A percentile compares a stretch with the other conserved stretches of the same genome.
Evolutionary conservation across 1,139 yeast species (phyloP).

Genomic region (Diutina mesorugosa): DNA sequence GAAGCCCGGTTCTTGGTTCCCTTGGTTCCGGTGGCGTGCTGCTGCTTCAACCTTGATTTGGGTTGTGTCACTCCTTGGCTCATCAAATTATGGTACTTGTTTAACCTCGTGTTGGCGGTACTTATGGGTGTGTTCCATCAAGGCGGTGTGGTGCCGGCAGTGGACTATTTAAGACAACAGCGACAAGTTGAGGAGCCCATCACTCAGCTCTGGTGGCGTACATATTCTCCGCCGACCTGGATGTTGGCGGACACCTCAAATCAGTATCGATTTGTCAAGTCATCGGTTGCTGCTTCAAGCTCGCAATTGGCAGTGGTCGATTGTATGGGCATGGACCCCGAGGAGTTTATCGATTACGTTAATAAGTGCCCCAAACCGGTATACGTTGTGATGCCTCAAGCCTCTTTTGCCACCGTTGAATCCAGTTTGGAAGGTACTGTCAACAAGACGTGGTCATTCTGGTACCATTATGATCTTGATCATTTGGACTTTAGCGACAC

Average conservation of each 20-base stretch:
- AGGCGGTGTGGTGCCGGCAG: conserved; percentile 73
- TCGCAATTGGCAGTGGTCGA: conserved; percentile 16
- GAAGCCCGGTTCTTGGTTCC: conserved; percentile 82
- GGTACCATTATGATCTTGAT: conserved; percentile 50
- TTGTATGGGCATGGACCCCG: conserved; percentile 19
- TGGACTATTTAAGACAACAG: conserved; percentile 17
- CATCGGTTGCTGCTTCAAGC: conserved; percentile 4
- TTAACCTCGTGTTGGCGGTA: conserved; percentile 46
- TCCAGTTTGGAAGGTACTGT: conserved; percentile 10
- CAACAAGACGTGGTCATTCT: conserved; percentile 28
- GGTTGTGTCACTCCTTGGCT: conserved; percentile 5
- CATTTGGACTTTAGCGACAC: conserved; percentile 42
- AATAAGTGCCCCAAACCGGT: conserved; percentile 10
- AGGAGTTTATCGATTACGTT: neutral
- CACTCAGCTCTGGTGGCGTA: conserved; percentile 78
- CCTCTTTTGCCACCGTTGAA: conserved; percentile 22
- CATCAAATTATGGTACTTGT: conserved; percentile 42
- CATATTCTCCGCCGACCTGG: conserved; percentile 92
- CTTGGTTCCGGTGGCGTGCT: conserved; percentile 54
- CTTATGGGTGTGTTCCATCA: conserved; percentile 81
- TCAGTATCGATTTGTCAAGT: conserved; percentile 11
- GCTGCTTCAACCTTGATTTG: conserved; percentile 36
- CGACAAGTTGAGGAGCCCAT: conserved; percentile 5
- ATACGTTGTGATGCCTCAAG: conserved; percentile 34
- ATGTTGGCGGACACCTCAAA: conserved; percentile 33